Percentiles rank a stretch among this genome's conserved stretches.
phyloP scores from a whole-genome alignment of 495 filamentous ascomycete species.

The Bacidia rubella region DNA sequence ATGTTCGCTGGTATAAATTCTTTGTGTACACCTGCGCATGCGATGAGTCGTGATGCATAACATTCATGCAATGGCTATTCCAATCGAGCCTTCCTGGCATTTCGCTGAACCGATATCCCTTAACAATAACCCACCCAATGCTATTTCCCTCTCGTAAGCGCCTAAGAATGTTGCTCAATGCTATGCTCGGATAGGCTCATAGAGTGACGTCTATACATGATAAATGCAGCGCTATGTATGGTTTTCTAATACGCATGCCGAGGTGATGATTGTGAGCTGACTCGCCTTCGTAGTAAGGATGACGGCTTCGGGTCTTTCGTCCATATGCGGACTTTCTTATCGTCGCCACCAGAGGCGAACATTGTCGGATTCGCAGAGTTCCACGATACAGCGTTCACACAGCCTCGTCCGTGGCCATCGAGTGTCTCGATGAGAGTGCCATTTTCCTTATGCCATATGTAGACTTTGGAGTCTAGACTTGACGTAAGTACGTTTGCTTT shows the following conservation, averaged over 20 bases:
- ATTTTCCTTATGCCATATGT: constrained; percentile 82
- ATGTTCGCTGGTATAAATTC: not conserved
- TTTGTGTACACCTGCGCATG: not conserved
- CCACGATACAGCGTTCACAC: constrained; percentile 87
- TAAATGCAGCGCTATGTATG: constrained; percentile 1
- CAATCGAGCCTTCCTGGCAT: constrained; percentile 3
- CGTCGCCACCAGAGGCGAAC: constrained; percentile 89
- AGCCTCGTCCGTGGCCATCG: constrained; percentile 57
- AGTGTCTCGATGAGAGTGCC: constrained; percentile 61
- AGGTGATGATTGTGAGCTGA: constrained; percentile 15
- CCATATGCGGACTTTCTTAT: constrained; percentile 62
- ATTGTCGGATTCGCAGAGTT: constrained; percentile 69
- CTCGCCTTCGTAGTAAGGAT: constrained; percentile 10
- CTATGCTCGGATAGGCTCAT: not conserved
- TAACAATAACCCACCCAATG: not conserved
- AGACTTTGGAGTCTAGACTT: constrained; percentile 55
- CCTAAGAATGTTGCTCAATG: not conserved
- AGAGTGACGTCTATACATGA: not conserved
- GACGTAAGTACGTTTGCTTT: not conserved
- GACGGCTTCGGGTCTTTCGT: constrained; percentile 10
- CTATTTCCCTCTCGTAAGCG: not conserved
- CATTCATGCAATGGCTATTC: not conserved
- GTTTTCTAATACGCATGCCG: not conserved
- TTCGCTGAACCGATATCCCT: not conserved
- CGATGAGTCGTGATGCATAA: constrained; percentile 1